Evolutionary conservation across 108 stramenopile genomes (phyloP), one percentile per base, ranked within the genome.

Genomic region (Nitzschia sp.): DNA sequence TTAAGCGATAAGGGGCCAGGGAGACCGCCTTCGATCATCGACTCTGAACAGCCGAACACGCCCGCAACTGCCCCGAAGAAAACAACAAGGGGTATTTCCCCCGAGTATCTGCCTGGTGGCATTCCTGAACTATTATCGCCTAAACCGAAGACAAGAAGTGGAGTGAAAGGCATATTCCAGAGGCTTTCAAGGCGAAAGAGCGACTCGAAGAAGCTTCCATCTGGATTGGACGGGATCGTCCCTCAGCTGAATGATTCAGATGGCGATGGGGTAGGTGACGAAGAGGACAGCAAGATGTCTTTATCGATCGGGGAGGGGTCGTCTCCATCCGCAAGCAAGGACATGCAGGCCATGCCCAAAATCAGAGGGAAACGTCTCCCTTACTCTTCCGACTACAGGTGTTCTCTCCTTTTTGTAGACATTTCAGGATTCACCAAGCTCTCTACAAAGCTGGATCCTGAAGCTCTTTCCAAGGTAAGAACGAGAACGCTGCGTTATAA

Each of bases 341-440:
- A 16, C 6, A 57, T 28, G 55, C 3, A 57, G 29, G 19, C n/a
- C 22, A 53, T 16, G n/a, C 22, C 19, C 11, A 57, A 33, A 11
- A 57, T 57, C 28, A 22, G 55, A 25, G 60, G 38, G 21, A 45
- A 45, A 26, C 63, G 23, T 21, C 58, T 86, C 19, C 85, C 85
- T 8, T 57, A 78, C 16, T 35, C 76, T 48, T 65, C 69, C 15
- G 64, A 41, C 31, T 79, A 78, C 28, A 53, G 82, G 15, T 69
- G 83, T 54, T 88, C 90, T 19, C 78, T 92, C 6, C 70, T 95
- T 21, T 93, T 95, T 76, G 88, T 91, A 3, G 94, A 95, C 63
- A 95, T 95, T 32, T 82, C 84, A 0, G 94, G 94, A 9, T 95
- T 95, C 47, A 95, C 94, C 34, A 82, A 78, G 63, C 74, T 95